Evolutionary conservation across 1,139 yeast genomes (phyloP), one percentile per base, ranked within the genome.

Genomic region (Debaryomyces nepalensis): DNA sequence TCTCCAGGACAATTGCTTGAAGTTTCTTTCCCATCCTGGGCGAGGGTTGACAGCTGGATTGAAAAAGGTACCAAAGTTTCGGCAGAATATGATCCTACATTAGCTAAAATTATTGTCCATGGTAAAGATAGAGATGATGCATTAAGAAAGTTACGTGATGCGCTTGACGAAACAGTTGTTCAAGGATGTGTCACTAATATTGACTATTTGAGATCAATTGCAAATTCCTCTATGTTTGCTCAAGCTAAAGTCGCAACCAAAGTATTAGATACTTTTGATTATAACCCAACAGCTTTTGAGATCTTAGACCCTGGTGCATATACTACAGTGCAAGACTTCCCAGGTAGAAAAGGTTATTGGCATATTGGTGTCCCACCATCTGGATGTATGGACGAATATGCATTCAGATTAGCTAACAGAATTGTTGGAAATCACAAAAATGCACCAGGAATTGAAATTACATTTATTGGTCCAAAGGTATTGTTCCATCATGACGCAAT

Each of bases 301-400:
- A 77, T 93, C 33, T 63, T 85, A 33, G 69, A 79, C 36, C 97
- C 98, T 1, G 98, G 98, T 59, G 93, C 97, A 32, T 87, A 88
- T 65, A 90, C 98, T 29, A 87, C 97, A 3, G 93, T 91, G 39
- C 98, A 93, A 70, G 98, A 91, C 64, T 91, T 82, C 62, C 98
- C 98, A 10, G 98, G 98, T 45, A 84, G 98, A 72, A 75, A 75
- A 46, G 86, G 91, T 10, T 79, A 85, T 62, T 93, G 98, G 98
- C 76, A 73, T 52, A 69, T 86, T 54, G 99, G 99, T 62, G 97
- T 93, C 43, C 99, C 99, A 22, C 98, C 98, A 7, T 88, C 97
- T 27, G 99, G 99, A 36, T 97, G 98, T 49, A 93, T 93, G 98
- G 98, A 93, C 66, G 81, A 84, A 47, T 90, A 84, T 55, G 82